Evolutionary conservation across 169 alveolate species (phyloP), one percentile per base, ranked within the genome.

Genomic region (Cryptosporidium sp.): DNA sequence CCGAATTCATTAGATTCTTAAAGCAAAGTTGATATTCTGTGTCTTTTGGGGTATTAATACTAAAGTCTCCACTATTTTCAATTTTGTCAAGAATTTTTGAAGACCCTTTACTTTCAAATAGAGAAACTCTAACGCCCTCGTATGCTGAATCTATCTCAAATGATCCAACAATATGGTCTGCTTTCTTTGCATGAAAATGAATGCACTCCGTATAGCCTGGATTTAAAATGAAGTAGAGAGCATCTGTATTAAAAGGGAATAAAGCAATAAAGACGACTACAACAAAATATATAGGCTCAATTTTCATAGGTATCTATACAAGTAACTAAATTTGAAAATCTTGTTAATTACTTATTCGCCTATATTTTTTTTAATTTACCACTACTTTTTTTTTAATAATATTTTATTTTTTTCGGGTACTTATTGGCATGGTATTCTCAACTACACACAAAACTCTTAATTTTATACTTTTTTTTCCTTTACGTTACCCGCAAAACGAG

Each of bases 121-220:
- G 44, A 2, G 62, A 80, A 26, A 80, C 89, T 44, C 89, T 61
- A 37, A 80, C 89, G 0, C 80, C 70, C 29, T 65, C 89, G 26
- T 80, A 60, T 29, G 1, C 68, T 1, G 80, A 60, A 23, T 80
- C 89, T 60, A 80, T 42, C 35, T 80, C 89, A 42, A 26, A 80
- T 5, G 89, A 80, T 23, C 89, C 89, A 16, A 65, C 37, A 29
- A 80, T n/a, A 29, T 51, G 89, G 53, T 80, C 89, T 21, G 33
- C 62, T 48, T 37, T 60, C 7, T 26, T 39, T 33, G 89, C 51
- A 39, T 21, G 23, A 44, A 80, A 80, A 51, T 60, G 39, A 31
- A 80, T 80, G 33, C 89, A 80, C 37, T 80, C 89, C 3, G 61
- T 80, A 45, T 69, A n/a, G 14, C 68, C 69, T 26, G 89, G 89